Evolutionary conservation across 2,329 filamentous ascomycete genomes (phyloP).

Genomic region (Emergomyces pasteurianus): DNA sequence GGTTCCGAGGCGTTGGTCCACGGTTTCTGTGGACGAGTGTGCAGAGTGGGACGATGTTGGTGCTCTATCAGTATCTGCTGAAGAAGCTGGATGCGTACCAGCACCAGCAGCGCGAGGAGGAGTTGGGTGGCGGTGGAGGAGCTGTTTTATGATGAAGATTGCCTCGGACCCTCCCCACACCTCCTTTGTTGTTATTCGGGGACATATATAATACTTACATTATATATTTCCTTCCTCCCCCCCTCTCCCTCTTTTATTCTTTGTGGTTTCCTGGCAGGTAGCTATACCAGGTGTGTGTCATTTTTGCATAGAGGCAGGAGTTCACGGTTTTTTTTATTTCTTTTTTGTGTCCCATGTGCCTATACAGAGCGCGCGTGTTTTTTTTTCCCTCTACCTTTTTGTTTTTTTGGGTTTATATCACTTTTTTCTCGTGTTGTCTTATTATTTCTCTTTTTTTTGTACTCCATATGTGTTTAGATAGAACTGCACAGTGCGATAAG

Average conservation of each 20-base stretch:
- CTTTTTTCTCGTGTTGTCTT: neutral
- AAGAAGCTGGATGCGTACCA: slow-evolving; percentile 55
- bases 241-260: no score
- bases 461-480: neutral
- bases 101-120: slow-evolving; percentile 16
- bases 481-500: neutral
- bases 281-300: neutral
- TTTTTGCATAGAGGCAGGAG: neutral
- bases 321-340: neutral
- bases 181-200: neutral
- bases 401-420: neutral
- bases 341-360: neutral
- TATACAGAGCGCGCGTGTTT: neutral
- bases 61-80: slow-evolving; percentile 81
- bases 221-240: neutral
- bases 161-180: neutral
- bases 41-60: slow-evolving; percentile 92
- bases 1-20: slow-evolving; percentile 90
- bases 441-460: neutral
- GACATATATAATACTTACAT: neutral
- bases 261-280: neutral
- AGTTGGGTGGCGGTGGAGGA: slow-evolving; percentile 8
- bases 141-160: neutral
- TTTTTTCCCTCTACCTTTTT: neutral
- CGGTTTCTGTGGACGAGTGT: slow-evolving; percentile 94